Base-by-base conservation (phyloP, 169 alveolate species). In the Plasmodium adleri region DNA sequence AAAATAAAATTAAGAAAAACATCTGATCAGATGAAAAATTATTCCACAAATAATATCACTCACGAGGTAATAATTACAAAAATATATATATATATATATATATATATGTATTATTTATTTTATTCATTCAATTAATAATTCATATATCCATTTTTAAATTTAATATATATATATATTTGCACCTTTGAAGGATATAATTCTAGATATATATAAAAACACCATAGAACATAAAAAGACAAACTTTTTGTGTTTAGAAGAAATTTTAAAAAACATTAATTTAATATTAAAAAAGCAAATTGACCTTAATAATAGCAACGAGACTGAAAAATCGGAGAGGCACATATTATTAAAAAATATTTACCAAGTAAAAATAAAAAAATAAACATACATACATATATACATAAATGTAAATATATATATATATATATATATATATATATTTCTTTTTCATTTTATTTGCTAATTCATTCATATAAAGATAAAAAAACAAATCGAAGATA, bases 231-330 rank as follows among this genome's bases (percentile, higher is more conserved):
- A 76, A 68, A 49, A 76, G 45, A 76, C 75, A 20, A 76, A 76
- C 43, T 63, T 63, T 66, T 17, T 76, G 28, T 76, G 88, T 67
- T 68, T 76, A 52, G 88, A 76, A 54, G 88, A 76, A 39, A 76
- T 76, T 43, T 58, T 76, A 52, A 76, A 76, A 54, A 76, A 76
- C 24, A 62, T 63, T 26, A 67, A 43, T 13, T 68, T 76, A 50
- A 63, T 76, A 9, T 54, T 76, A 43, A 58, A 76, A 39, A 10
- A 26, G 17, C 88, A 76, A 76, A 62, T 63, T 52, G 63, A 76
- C 63, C 63, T 76, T 10, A 62, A 54, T 56, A 50, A 63, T 6
- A 45, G 54, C 3, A 17, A 32, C 66, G 67, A 43, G n/a, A 63
- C 75, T 2, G 43, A 76, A 17, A 67, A 54, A 67, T 64, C 73